Base-by-base conservation (phyloP, 805 yeast genomes). In the Nakazawaea ambrosiae region DNA sequence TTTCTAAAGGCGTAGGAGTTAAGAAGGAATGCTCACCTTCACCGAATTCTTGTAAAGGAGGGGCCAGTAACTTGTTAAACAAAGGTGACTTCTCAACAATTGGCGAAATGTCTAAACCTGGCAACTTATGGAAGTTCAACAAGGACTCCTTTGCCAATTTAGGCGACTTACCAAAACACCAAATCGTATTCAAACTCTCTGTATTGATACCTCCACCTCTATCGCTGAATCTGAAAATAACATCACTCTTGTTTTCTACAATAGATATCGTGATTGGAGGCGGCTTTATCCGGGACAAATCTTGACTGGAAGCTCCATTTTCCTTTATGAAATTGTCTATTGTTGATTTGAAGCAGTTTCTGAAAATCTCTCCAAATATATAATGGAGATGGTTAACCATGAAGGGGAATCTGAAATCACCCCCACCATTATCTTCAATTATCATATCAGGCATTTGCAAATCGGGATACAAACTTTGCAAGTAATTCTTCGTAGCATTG, bases 271-370 rank as follows among this genome's bases (percentile, higher is more conserved):
- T 63, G n/a, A 90, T 77, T 0, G 95, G 86, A 1, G 82, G 80
- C 2, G 87, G 78, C 35, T 65, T 29, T 14, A 51, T 11, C 4
- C 37, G 17, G 2, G 28, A 18, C 2, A 56, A 33, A 19, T 49
- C 41, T 7, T 42, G 45, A 10, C 24, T 29, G 2, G 48, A n/a
- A 8, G 41, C 33, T 16, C 28, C 26, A 33, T 58, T 47, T 3
- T 55, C 44, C 15, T 42, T 48, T 5, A 68, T 49, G 39, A 63
- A 67, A 31, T 65, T 62, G 31, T 65, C 65, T 37, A 86, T 73
- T 0, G 95, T 83, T 0, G 95, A 90, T 52, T 86, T 94, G 48
- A 76, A 73, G 4, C 94, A 75, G 53, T 92, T 90, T 45, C 97
- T 70, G 41, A 92, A 60, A 26, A 90, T 79, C 57, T 90, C 97